Conservation (phyloP, 2,329 filamentous ascomycete species). For the Calonectria leucothoes region DNA sequence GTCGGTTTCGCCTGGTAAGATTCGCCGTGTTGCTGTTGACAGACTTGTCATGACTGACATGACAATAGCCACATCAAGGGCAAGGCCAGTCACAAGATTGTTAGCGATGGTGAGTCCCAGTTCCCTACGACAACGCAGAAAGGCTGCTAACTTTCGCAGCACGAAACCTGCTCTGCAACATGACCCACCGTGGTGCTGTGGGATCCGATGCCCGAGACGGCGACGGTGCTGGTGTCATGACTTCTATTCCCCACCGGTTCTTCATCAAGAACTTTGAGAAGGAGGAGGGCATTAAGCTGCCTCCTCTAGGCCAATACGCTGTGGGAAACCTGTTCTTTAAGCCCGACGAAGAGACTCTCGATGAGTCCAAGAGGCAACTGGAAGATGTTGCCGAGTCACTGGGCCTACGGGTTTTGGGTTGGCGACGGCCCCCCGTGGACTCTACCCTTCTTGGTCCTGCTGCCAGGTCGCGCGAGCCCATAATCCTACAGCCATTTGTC, state of each 20-base stretch:
- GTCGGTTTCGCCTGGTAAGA: slow-evolving; percentile 97
- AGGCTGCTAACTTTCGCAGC: slow-evolving; percentile 60
- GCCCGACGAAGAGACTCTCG: slow-evolving; percentile 89
- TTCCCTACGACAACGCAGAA: neutral
- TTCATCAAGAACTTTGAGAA: slow-evolving; percentile 98
- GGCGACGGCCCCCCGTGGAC: slow-evolving; percentile 95
- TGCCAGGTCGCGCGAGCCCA: slow-evolving; percentile 92
- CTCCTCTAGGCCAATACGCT: slow-evolving; percentile 91
- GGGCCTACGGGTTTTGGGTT: slow-evolving; percentile 91
- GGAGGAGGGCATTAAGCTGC: slow-evolving; percentile 88
- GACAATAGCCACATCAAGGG: slow-evolving; percentile 90
- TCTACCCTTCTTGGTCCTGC: slow-evolving; percentile 93
- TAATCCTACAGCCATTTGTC: slow-evolving; percentile 95
- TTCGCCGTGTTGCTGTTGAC: neutral
- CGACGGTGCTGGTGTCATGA: slow-evolving; percentile 99
- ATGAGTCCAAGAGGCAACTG: slow-evolving; percentile 91
- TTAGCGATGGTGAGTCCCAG: slow-evolving; percentile 86
- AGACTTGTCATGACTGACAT: slow-evolving; percentile 33
- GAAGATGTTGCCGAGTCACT: slow-evolving; percentile 92
- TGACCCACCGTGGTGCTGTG: slow-evolving; percentile 99
- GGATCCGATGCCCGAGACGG: slow-evolving; percentile 98
- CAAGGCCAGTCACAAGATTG: slow-evolving; percentile 96
- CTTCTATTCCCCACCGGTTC: slow-evolving; percentile 97
- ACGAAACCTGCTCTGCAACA: slow-evolving; percentile 96
- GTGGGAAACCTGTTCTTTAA: slow-evolving; percentile 99